Conservation (phyloP, 2,329 filamentous ascomycete genomes). For the Parasarocladium wereldwijsianum region DNA sequence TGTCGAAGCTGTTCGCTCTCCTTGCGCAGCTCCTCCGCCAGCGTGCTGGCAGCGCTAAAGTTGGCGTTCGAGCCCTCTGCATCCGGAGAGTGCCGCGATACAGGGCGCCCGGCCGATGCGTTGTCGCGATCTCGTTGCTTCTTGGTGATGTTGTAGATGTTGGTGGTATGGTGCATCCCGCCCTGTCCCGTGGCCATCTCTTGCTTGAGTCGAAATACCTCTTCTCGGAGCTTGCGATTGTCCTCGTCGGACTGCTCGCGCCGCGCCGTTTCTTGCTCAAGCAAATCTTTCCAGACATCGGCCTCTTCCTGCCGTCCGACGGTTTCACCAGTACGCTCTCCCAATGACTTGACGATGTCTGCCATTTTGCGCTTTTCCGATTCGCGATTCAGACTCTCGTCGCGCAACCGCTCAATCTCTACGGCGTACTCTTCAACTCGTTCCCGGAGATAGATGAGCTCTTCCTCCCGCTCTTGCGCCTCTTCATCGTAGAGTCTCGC, state of each 20-base stretch:
- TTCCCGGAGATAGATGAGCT: conserved; percentile 72
- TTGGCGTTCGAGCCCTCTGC: conserved; percentile 34
- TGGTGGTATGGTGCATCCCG: conserved; percentile 42
- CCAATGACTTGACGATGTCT: conserved; percentile 53
- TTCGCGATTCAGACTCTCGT: conserved; percentile 66
- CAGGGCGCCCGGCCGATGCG: conserved; percentile 32
- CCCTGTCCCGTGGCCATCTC: conserved; percentile 27
- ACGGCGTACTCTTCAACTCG: conserved; percentile 71
- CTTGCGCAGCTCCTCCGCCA: conserved; percentile 60
- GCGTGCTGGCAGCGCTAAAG: conserved; percentile 45
- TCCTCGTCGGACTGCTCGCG: conserved; percentile 87
- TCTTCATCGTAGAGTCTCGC: conserved; percentile 43
- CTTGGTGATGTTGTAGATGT: conserved; percentile 50
- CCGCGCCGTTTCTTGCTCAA: conserved; percentile 80
- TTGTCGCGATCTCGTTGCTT: conserved; percentile 29
- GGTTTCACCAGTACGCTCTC: conserved; percentile 31
- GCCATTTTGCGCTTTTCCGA: conserved; percentile 76
- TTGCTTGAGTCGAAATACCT: conserved; percentile 59
- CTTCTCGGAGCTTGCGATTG: conserved; percentile 68
- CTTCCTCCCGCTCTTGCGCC: conserved; percentile 62
- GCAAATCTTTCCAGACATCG: conserved; percentile 88
- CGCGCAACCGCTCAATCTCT: conserved; percentile 68
- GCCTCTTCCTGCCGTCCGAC: conserved; percentile 45
- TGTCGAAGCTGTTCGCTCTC: conserved; percentile 67
- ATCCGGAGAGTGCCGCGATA: conserved; percentile 34